A percentile compares a stretch with the other conserved stretches of the same genome.
Evolutionary conservation across 768 basidiomycete genomes (phyloP).

Genomic region (Cystoderma amianthinum): DNA sequence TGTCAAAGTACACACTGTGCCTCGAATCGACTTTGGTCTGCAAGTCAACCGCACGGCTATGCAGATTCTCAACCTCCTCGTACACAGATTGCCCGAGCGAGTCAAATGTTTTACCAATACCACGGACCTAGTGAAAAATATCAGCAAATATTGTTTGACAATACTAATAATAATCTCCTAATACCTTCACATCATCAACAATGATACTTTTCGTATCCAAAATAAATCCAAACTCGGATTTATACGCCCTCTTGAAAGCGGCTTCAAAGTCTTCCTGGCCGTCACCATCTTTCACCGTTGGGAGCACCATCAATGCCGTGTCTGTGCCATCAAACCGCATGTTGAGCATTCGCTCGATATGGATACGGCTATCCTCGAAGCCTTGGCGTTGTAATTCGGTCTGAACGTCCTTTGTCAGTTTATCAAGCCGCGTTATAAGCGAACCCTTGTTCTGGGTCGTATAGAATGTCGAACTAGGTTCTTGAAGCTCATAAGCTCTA

Average conservation of each 20-base stretch:
- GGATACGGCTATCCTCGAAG: slow-evolving; percentile 66
- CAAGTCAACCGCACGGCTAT: slow-evolving; percentile 29
- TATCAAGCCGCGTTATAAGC: slow-evolving; percentile 64
- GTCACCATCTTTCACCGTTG: slow-evolving; percentile 35
- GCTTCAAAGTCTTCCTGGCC: slow-evolving; percentile 68
- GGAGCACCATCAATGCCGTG: slow-evolving; percentile 85
- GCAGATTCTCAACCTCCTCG: slow-evolving; percentile 56
- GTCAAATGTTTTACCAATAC: slow-evolving; percentile 88
- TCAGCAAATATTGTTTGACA: not conserved
- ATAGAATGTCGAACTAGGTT: slow-evolving; percentile 81
- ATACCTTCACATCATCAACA: slow-evolving; percentile 87
- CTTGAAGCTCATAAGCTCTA: slow-evolving; percentile 83
- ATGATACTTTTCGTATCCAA: slow-evolving; percentile 78
- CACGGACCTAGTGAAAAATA: slow-evolving; percentile 53
- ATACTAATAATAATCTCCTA: not conserved
- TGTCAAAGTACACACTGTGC: slow-evolving; percentile 78
- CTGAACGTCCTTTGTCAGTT: slow-evolving; percentile 54
- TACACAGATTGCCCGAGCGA: slow-evolving; percentile 74
- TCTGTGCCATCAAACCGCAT: slow-evolving; percentile 94
- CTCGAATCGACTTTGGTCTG: slow-evolving; percentile 40
- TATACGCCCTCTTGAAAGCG: slow-evolving; percentile 78
- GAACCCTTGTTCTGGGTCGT: slow-evolving; percentile 45
- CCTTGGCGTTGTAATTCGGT: slow-evolving; percentile 73
- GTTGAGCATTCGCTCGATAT: slow-evolving; percentile 77
- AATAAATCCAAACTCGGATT: slow-evolving; percentile 86